These are phyloP conservation scores for Herpetospermum pedunculosum DNA, from an alignment of 306 rosid species.

Conservation along the genomic window DNA sequence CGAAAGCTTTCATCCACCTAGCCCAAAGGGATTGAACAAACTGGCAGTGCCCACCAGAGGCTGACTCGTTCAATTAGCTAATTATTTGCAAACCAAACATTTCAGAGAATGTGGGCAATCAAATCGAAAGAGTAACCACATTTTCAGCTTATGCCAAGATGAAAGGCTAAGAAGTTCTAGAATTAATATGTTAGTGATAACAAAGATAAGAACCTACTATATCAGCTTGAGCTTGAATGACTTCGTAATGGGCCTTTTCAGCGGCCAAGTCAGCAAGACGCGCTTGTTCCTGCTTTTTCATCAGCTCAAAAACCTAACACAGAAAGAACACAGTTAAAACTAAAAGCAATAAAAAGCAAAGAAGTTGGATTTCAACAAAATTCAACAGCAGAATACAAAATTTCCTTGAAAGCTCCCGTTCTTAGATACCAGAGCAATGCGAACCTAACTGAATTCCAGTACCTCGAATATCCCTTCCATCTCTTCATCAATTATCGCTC, in stretches of 20 bases:
- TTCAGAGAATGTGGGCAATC: neutral
- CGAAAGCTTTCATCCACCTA: no score
- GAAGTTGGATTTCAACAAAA: neutral
- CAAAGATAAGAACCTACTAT: conserved; percentile 38
- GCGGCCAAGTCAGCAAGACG: conserved; percentile 73
- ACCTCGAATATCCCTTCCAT: neutral
- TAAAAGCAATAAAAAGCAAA: neutral
- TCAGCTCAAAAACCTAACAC: conserved; percentile 62
- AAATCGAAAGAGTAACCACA: neutral
- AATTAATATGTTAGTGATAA: neutral
- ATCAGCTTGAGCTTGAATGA: conserved; percentile 58
- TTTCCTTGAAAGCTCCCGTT: neutral
- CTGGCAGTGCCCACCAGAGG: no score
- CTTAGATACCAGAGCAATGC: neutral
- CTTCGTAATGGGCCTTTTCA: conserved; percentile 64
- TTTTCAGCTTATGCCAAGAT: neutral
- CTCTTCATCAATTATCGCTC: neutral
- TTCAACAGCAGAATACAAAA: neutral
- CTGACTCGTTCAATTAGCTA: neutral
- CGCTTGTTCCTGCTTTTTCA: conserved; percentile 70
- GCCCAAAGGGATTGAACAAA: no score
- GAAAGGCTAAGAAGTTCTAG: neutral
- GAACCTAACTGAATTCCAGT: neutral
- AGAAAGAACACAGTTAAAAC: conserved; percentile 9
- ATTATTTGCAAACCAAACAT: neutral